Evolutionary conservation across 768 basidiomycete genomes (phyloP), one percentile per base, ranked within the genome.

Genomic region (Mycena rebaudengoi): DNA sequence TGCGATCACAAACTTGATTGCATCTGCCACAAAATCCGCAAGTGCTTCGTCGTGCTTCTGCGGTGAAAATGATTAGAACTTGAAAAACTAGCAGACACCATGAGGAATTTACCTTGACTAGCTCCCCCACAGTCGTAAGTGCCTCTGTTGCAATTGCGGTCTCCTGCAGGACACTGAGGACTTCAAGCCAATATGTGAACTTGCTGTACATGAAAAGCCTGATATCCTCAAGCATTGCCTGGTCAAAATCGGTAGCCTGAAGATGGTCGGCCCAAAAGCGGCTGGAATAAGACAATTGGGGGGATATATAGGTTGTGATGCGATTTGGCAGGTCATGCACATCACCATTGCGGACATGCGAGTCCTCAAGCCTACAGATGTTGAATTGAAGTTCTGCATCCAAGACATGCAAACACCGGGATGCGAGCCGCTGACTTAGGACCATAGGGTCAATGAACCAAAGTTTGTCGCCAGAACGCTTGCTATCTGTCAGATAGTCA

Each of bases 101-200:
- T n/a, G n/a, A n/a, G 14, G 18, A 33, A 20, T 2, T 11, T 33
- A 50, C 48, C 48, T 50, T 50, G 5, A 33, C 30, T 32, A 32
- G 33, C 10, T 4, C 8, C 11, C 3, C 30, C 3, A 32, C 30
- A 4, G 23, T 32, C n/a, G 4, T 11, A 7, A 50, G 30, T 50
- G 29, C 29, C 5, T 28, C n/a, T 8, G 7, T 46, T 18, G 43
- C 57, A 20, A 13, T 56, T 14, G 39, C 35, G 2, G 45, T 52
- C 14, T 20, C 37, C 8, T 25, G 12, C 16, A 50, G 16, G 20
- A 68, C 39, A 41, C 65, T 71, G 41, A 67, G 45, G 30, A 55
- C 63, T 43, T 71, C 70, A 26, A 71, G 62, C 70, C 70, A 71
- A 29, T 56, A 67, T 0, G 69, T 48, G 29, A 62, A 62, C 16